Percentiles rank a stretch among this genome's conserved stretches.
phyloP scores from a whole-genome alignment of 345 rosid genomes.

The Moringa oleifera region DNA sequence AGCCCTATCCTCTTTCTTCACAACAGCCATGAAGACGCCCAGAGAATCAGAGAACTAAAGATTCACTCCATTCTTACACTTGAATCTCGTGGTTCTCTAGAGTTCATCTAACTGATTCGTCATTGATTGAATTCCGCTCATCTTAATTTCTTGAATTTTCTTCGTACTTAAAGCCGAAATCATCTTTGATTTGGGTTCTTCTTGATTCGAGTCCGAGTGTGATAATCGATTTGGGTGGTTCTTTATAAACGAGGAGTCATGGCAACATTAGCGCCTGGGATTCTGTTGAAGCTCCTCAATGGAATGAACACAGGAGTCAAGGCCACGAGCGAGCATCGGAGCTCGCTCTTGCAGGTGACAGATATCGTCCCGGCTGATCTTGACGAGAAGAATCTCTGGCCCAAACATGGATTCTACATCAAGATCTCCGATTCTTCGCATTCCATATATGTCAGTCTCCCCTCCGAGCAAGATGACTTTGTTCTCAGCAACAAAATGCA shows the following conservation, averaged over 20 bases:
- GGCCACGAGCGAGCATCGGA: conserved; percentile 82
- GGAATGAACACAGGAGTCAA: conserved; percentile 86
- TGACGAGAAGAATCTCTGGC: conserved; percentile 85
- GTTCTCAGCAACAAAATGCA: conserved; percentile 90
- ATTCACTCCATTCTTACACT: neutral
- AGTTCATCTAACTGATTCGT: no score
- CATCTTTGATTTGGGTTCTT: neutral
- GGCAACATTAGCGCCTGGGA: conserved; percentile 85
- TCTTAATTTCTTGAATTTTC: neutral
- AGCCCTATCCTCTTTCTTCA: no score
- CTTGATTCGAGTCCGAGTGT: neutral
- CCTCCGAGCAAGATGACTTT: conserved; percentile 70
- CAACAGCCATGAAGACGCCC: no score
- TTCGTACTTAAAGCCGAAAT: neutral
- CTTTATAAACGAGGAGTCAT: conserved; percentile 19
- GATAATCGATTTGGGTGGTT: conserved; percentile 5
- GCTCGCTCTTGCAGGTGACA: conserved; percentile 80
- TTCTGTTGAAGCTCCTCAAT: conserved; percentile 64
- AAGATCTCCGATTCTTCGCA: conserved; percentile 94
- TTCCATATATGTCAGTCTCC: conserved; percentile 85
- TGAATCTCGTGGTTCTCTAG: neutral
- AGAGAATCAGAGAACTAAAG: no score
- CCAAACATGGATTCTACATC: conserved; percentile 85
- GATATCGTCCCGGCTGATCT: conserved; percentile 96
- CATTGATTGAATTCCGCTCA: neutral